Conservation (phyloP, 1,284 basidiomycete genomes). For the Ganoderma lucidum region DNA sequence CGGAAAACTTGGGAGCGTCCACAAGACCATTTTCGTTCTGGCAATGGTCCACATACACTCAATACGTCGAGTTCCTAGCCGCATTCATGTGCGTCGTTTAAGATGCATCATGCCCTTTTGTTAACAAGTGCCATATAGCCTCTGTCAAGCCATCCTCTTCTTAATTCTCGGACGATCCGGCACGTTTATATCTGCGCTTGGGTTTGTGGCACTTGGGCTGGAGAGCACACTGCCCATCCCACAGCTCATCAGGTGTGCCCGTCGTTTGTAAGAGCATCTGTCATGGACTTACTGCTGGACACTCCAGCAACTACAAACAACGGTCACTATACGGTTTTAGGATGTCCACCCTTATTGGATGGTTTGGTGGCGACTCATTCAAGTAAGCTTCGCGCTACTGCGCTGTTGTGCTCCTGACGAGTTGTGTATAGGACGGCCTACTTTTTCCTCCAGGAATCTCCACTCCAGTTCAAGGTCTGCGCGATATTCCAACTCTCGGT, state of each 20-base stretch:
- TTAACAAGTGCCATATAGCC: constrained; percentile 48
- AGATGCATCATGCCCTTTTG: background rate
- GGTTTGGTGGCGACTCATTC: constrained; percentile 84
- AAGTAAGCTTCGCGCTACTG: constrained; percentile 59
- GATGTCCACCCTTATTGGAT: constrained; percentile 81
- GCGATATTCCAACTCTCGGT: constrained; percentile 83
- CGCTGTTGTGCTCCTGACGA: background rate
- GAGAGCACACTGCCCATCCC: constrained; percentile 87
- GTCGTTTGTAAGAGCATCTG: constrained; percentile 26
- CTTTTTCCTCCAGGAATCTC: constrained; percentile 76
- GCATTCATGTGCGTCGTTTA: constrained; percentile 70
- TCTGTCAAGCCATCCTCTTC: constrained; percentile 75
- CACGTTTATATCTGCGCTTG: constrained; percentile 72
- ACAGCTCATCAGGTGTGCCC: constrained; percentile 71
- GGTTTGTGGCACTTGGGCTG: constrained; percentile 81
- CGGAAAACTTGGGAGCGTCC: constrained; percentile 66
- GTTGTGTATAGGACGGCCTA: constrained; percentile 66
- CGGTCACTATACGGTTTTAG: constrained; percentile 87
- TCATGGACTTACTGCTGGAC: constrained; percentile 8
- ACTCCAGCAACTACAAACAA: constrained; percentile 72
- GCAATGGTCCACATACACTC: constrained; percentile 83
- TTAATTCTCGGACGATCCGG: constrained; percentile 76
- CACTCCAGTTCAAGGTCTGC: constrained; percentile 82
- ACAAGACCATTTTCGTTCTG: constrained; percentile 82
- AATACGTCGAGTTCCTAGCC: constrained; percentile 86